phyloP scores from a whole-genome alignment of 176 grass and related monocot genomes.

The Panicum miliaceum region DNA sequence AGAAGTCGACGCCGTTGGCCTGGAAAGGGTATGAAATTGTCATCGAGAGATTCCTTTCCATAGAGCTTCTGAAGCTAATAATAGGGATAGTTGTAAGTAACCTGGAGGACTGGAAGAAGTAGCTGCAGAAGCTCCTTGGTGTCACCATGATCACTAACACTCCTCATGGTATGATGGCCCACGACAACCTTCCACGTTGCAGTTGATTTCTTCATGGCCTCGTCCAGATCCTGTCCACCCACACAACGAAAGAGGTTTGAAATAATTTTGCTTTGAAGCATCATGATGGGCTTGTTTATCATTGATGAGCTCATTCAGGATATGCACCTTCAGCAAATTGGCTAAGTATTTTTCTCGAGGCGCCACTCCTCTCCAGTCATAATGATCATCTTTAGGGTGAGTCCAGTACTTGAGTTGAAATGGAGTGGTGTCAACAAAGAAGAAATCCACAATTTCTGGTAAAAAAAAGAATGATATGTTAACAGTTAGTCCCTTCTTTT shows the following conservation, averaged over 20 bases:
- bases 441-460: slow-evolving; percentile 71
- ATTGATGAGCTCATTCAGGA: neutral
- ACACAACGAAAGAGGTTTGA: neutral
- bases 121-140: slow-evolving; percentile 76
- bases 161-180: slow-evolving; percentile 94
- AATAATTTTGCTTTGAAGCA: neutral
- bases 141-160: slow-evolving; percentile 89
- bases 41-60: neutral
- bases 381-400: slow-evolving; percentile 46
- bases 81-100: slow-evolving; percentile 7
- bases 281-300: neutral
- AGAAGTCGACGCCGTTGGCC: slow-evolving; percentile 64
- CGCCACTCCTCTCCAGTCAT: slow-evolving; percentile 74
- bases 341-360: slow-evolving; percentile 56
- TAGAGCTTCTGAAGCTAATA: neutral
- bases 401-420: slow-evolving; percentile 69
- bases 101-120: slow-evolving; percentile 87
- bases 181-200: slow-evolving; percentile 90
- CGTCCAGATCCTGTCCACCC: slow-evolving; percentile 63
- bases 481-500: neutral
- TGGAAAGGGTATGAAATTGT: slow-evolving; percentile 9
- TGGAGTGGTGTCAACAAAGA: slow-evolving; percentile 72
- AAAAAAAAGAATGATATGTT: neutral
- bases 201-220: slow-evolving; percentile 75
- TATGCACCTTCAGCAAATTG: slow-evolving; percentile 62